A percentile compares a stretch with the other conserved stretches of the same genome.
These are phyloP conservation scores for Glutinoglossum americanum DNA, from an alignment of 495 filamentous ascomycete genomes.

Conservation along the genomic window DNA sequence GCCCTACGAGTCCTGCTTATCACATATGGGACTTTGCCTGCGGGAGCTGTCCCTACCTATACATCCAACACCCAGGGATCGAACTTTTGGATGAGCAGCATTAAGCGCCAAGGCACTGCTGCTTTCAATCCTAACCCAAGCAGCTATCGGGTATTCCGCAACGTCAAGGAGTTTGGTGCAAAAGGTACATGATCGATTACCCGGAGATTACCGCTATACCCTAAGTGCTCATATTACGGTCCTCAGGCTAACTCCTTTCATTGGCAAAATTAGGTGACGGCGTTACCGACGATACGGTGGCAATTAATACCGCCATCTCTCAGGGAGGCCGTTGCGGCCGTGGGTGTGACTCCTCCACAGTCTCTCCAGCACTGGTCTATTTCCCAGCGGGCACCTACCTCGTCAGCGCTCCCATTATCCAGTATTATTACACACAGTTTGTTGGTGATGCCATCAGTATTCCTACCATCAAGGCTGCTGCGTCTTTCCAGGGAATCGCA, in stretches of 20 bases:
- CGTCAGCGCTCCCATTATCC: slow-evolving; percentile 33
- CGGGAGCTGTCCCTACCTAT: not conserved
- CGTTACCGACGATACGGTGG: slow-evolving; percentile 28
- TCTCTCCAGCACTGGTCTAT: slow-evolving; percentile 27
- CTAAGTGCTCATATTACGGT: not conserved
- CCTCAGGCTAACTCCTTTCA: not conserved
- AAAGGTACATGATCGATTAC: slow-evolving; percentile 11
- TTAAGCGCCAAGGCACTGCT: slow-evolving; percentile 46
- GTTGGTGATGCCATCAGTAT: slow-evolving; percentile 41
- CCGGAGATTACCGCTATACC: not conserved
- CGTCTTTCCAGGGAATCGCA: slow-evolving; percentile 61
- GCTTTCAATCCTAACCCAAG: slow-evolving; percentile 33
- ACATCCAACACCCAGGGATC: not conserved
- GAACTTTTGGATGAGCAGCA: slow-evolving; percentile 51
- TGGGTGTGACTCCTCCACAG: slow-evolving; percentile 27
- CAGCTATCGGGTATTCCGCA: slow-evolving; percentile 20
- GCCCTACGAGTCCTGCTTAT: slow-evolving; percentile 1
- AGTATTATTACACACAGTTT: slow-evolving; percentile 45
- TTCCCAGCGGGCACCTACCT: slow-evolving; percentile 41
- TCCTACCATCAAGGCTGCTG: slow-evolving; percentile 57
- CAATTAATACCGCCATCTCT: slow-evolving; percentile 28
- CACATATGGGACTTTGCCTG: not conserved
- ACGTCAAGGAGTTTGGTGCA: slow-evolving; percentile 28
- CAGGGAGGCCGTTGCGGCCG: slow-evolving; percentile 27
- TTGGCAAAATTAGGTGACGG: slow-evolving; percentile 14